These are phyloP conservation scores for Collybiopsis confluens DNA, from an alignment of 768 basidiomycete genomes.

Conservation along the genomic window DNA sequence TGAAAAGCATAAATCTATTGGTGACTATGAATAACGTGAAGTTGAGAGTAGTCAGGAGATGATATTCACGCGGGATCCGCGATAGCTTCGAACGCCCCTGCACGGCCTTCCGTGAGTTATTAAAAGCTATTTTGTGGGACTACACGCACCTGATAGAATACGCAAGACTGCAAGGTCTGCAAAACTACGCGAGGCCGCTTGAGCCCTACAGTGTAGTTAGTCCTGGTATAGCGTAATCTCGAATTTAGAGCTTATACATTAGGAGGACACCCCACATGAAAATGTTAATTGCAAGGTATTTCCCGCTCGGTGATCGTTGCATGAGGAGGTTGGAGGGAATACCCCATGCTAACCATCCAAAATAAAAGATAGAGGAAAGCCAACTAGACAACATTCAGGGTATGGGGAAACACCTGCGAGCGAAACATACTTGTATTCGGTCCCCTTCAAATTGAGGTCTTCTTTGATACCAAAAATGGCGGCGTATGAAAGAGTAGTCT, in stretches of 20 bases:
- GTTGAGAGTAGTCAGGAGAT: not conserved
- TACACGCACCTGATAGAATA: conserved; percentile 36
- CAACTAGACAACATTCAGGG: not conserved
- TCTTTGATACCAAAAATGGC: conserved; percentile 23
- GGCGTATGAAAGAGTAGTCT: conserved; percentile 21
- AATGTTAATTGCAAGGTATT: not conserved
- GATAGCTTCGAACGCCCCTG: conserved; percentile 33
- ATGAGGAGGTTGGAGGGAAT: not conserved
- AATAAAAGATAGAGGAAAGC: conserved; percentile 1
- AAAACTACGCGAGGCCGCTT: conserved; percentile 34
- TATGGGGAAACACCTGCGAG: conserved; percentile 4
- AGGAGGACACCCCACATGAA: not conserved
- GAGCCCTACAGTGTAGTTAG: too few species aligned
- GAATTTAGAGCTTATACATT: too few species aligned
- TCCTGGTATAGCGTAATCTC: too few species aligned
- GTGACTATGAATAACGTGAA: not conserved
- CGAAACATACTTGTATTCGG: conserved; percentile 26
- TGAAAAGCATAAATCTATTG: conserved; percentile 27
- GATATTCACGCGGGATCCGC: conserved; percentile 25
- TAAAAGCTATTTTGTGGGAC: too few species aligned
- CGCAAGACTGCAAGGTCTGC: conserved; percentile 30
- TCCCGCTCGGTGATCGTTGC: not conserved
- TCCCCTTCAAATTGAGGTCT: conserved; percentile 24
- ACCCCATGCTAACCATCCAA: not conserved
- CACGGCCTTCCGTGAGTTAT: too few species aligned